phyloP scores from a whole-genome alignment of 192 early-diverging fungal species.

The Podochytrium sp. region DNA sequence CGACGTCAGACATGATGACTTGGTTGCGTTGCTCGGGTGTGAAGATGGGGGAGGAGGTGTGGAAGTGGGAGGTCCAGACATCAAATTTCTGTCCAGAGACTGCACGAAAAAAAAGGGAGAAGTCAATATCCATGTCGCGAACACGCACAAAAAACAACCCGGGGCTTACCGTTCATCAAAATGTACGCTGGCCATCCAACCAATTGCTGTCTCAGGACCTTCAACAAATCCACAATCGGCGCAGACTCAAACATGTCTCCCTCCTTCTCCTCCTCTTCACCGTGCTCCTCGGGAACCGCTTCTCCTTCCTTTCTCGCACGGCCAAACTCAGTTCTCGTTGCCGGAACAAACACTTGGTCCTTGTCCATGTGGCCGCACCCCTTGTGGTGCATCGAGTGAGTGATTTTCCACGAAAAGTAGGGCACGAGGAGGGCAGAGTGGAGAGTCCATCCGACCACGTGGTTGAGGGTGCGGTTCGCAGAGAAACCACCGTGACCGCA shows the following conservation, averaged over 20 bases:
- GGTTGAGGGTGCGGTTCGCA: conserved; percentile 78
- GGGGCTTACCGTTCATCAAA: conserved; percentile 60
- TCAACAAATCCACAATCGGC: conserved; percentile 68
- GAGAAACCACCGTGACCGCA: conserved; percentile 94
- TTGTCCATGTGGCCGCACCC: conserved; percentile 84
- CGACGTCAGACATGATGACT: conserved; percentile 77
- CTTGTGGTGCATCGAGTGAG: conserved; percentile 91
- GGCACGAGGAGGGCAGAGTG: conserved; percentile 91
- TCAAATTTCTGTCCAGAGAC: conserved; percentile 77
- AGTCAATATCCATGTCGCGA: too few species aligned
- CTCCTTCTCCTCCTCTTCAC: background rate
- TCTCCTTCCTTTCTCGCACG: conserved; percentile 32
- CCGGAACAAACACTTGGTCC: conserved; percentile 95
- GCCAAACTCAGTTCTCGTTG: conserved; percentile 60
- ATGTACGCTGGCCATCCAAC: conserved; percentile 93
- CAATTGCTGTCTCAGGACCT: conserved; percentile 68
- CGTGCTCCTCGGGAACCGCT: conserved; percentile 7
- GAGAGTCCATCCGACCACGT: conserved; percentile 84
- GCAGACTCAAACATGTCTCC: conserved; percentile 68
- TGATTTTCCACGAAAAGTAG: conserved; percentile 89
- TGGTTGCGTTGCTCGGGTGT: conserved; percentile 69
- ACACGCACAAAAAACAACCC: background rate
- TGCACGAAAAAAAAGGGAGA: too few species aligned
- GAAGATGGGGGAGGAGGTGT: conserved; percentile 80
- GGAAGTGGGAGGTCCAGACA: conserved; percentile 82